Evolutionary conservation across 495 filamentous ascomycete genomes (phyloP).

Genomic region (Tuber microsphaerosporum): DNA sequence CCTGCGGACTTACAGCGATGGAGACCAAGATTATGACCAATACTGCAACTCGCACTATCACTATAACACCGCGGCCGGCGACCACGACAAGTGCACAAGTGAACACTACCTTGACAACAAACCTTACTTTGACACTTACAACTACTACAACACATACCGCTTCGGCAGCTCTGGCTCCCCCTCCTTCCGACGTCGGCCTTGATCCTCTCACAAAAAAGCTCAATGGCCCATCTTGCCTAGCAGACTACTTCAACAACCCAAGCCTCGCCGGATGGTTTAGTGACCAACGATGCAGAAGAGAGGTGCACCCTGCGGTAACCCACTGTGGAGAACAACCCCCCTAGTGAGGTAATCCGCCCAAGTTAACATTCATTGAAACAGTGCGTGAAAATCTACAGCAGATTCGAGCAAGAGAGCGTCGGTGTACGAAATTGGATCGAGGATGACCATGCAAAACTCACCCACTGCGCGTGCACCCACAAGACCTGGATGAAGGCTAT

Average conservation of each 20-base stretch:
- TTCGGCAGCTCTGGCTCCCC: not conserved
- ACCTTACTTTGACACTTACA: not conserved
- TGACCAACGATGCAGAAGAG: slow-evolving; percentile 1
- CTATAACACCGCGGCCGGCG: not conserved
- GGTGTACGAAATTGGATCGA: slow-evolving; percentile 4
- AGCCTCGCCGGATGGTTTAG: slow-evolving; percentile 8
- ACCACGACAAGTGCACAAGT: not conserved
- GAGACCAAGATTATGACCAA: not conserved
- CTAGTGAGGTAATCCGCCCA: not conserved
- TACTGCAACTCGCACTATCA: not conserved
- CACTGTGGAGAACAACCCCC: not conserved
- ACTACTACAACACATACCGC: not conserved
- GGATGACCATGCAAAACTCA: slow-evolving; percentile 8
- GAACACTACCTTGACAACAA: not conserved
- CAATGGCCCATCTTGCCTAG: slow-evolving; percentile 8
- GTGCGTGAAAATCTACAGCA: slow-evolving; percentile 12
- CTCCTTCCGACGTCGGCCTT: not conserved
- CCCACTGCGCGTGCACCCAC: slow-evolving; percentile 11
- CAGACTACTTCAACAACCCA: slow-evolving; percentile 9
- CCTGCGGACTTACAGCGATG: not conserved
- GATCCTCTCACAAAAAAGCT: not conserved
- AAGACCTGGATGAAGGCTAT: slow-evolving; percentile 14
- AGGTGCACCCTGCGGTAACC: slow-evolving; percentile 9
- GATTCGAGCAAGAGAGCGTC: slow-evolving; percentile 4
- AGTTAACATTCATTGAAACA: not conserved